Conservation (phyloP, 495 filamentous ascomycete genomes). For the Glarea lozoyensis region DNA sequence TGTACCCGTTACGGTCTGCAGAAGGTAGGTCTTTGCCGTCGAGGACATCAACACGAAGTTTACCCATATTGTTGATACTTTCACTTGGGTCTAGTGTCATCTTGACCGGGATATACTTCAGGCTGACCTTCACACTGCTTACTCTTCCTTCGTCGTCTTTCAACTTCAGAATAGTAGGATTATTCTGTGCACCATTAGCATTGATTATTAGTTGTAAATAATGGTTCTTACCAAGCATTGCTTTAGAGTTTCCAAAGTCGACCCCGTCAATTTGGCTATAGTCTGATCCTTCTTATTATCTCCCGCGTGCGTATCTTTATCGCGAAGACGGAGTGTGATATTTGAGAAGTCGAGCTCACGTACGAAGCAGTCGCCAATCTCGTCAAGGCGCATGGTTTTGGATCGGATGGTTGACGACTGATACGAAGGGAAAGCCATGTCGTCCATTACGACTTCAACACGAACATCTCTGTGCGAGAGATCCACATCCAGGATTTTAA, state of each 20-base stretch:
- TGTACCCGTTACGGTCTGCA: slow-evolving; percentile 91
- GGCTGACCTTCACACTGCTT: slow-evolving; percentile 77
- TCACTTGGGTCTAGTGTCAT: slow-evolving; percentile 93
- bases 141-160: slow-evolving; percentile 65
- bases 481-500: slow-evolving; percentile 84
- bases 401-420: slow-evolving; percentile 62
- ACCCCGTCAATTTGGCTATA: slow-evolving; percentile 74
- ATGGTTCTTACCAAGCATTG: slow-evolving; percentile 62
- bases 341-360: slow-evolving; percentile 93
- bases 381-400: slow-evolving; percentile 62
- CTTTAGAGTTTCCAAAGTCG: slow-evolving; percentile 77
- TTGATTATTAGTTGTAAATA: background rate
- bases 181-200: slow-evolving; percentile 51
- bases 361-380: slow-evolving; percentile 92
- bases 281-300: slow-evolving; percentile 57
- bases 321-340: slow-evolving; percentile 76
- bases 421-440: slow-evolving; percentile 87
- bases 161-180: slow-evolving; percentile 71
- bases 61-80: slow-evolving; percentile 98
- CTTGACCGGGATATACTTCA: slow-evolving; percentile 87
- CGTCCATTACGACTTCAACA: slow-evolving; percentile 88
- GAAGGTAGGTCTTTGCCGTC: slow-evolving; percentile 82
- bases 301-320: slow-evolving; percentile 60
- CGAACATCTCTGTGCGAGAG: slow-evolving; percentile 66
- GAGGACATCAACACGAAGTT: slow-evolving; percentile 80